These are phyloP conservation scores for Phytophthora cactorum DNA, from an alignment of 352 stramenopile species.

Conservation along the genomic window DNA sequence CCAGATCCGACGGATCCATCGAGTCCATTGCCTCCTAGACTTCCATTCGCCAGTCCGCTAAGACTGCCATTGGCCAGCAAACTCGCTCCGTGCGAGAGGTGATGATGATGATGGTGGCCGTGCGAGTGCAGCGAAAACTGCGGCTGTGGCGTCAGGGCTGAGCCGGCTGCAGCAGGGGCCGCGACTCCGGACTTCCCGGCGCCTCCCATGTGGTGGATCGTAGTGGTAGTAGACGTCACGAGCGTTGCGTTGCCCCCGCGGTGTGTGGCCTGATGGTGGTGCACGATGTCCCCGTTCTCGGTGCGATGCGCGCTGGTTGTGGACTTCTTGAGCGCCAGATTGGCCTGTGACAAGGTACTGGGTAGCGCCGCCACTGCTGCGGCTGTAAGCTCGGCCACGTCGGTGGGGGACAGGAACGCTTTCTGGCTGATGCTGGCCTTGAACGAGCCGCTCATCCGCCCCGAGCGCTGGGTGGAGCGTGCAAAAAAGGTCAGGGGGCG, in stretches of 20 bases:
- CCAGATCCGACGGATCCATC: slow-evolving; percentile 38
- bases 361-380: slow-evolving; percentile 73
- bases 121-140: slow-evolving; percentile 64
- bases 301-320: slow-evolving; percentile 59
- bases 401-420: slow-evolving; percentile 73
- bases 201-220: slow-evolving; percentile 66
- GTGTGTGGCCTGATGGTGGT: slow-evolving; percentile 81
- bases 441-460: slow-evolving; percentile 55
- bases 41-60: slow-evolving; percentile 39
- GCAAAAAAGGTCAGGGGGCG: neutral
- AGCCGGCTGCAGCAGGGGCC: neutral
- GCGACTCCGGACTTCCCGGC: slow-evolving; percentile 23
- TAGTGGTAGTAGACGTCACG: slow-evolving; percentile 80
- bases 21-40: slow-evolving; percentile 27
- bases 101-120: slow-evolving; percentile 58
- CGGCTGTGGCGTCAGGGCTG: slow-evolving; percentile 39
- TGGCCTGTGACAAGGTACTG: slow-evolving; percentile 63
- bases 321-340: slow-evolving; percentile 54
- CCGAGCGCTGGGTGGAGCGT: slow-evolving; percentile 4
- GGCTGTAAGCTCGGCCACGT: slow-evolving; percentile 80
- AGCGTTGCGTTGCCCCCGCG: slow-evolving; percentile 72
- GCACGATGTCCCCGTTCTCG: slow-evolving; percentile 80
- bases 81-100: slow-evolving; percentile 51
- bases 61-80: slow-evolving; percentile 57
- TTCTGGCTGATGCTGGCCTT: slow-evolving; percentile 57